phyloP scores from a whole-genome alignment of 225 moss, liverwort and hornwort genomes.

The Rhytidiadelphus loreus region DNA sequence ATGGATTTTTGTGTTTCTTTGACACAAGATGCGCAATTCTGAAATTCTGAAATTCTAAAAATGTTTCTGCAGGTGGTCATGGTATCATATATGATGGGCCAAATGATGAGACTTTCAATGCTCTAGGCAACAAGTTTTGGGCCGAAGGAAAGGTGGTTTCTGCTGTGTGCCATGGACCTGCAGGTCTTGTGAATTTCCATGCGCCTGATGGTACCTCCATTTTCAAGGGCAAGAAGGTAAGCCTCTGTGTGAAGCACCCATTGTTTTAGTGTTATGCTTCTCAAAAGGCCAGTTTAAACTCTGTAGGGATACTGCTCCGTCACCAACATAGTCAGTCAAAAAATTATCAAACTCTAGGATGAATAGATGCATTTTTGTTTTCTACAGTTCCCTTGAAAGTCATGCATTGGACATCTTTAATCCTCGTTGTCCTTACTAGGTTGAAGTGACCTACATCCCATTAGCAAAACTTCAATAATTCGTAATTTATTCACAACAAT shows the following conservation, averaged over 20 bases:
- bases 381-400: background rate
- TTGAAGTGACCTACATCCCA: background rate
- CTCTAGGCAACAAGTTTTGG: constrained; percentile 47
- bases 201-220: constrained; percentile 59
- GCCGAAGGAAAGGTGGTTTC: constrained; percentile 61
- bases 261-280: background rate
- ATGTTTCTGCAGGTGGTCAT: constrained; percentile 50
- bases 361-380: background rate
- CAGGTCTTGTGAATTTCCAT: constrained; percentile 22
- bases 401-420: background rate
- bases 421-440: background rate
- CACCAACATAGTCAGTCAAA: background rate
- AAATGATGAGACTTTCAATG: constrained; percentile 18
- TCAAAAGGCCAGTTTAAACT: background rate
- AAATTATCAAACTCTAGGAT: background rate
- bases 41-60: background rate
- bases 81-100: constrained; percentile 53
- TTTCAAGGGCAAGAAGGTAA: constrained; percentile 59
- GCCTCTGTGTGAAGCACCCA: background rate
- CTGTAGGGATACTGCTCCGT: background rate
- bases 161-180: constrained; percentile 73
- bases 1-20: background rate
- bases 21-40: too few species aligned
- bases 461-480: background rate
- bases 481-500: background rate